These are phyloP conservation scores for Graphium sp. DNA, from an alignment of 2,329 filamentous ascomycete species.

Conservation along the genomic window DNA sequence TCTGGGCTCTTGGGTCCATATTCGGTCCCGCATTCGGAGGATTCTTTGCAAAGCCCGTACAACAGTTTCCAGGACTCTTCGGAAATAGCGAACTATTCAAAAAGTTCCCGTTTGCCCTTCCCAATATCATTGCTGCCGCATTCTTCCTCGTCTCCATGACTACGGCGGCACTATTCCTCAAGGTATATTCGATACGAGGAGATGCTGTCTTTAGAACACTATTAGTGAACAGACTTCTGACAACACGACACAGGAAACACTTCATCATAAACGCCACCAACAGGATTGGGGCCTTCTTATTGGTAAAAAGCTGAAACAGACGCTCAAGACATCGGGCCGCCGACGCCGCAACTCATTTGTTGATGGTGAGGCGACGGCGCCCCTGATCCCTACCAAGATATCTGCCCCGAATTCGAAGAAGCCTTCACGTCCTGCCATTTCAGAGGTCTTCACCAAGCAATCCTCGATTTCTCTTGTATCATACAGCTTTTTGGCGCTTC, in stretches of 20 bases:
- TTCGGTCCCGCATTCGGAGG: conserved; percentile 82
- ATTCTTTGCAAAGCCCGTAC: conserved; percentile 64
- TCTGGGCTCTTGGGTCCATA: conserved; percentile 74
- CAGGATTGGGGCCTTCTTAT: conserved; percentile 62
- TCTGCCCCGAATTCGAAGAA: too few species aligned
- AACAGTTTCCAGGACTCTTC: conserved; percentile 57
- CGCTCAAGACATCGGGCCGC: conserved; percentile 11
- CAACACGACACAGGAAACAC: conserved; percentile 48
- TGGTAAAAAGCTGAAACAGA: conserved; percentile 45
- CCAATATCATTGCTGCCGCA: conserved; percentile 60
- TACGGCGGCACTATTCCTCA: conserved; percentile 62
- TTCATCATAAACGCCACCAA: conserved; percentile 50
- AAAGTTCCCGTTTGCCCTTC: conserved; percentile 65
- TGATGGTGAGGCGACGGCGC: conserved; percentile 38
- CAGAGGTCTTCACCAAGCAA: conserved; percentile 57
- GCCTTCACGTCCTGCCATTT: conserved; percentile 26
- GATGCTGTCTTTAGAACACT: not conserved
- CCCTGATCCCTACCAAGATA: conserved; percentile 25
- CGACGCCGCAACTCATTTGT: conserved; percentile 28
- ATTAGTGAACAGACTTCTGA: conserved; percentile 5
- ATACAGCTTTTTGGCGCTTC: conserved; percentile 69
- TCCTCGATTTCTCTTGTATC: conserved; percentile 57
- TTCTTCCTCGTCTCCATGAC: conserved; percentile 67
- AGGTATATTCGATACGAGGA: conserved; percentile 21
- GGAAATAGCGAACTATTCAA: conserved; percentile 51